Evolutionary conservation across 768 basidiomycete genomes (phyloP).

Genomic region (Rhodosporidiobolus sp.): DNA sequence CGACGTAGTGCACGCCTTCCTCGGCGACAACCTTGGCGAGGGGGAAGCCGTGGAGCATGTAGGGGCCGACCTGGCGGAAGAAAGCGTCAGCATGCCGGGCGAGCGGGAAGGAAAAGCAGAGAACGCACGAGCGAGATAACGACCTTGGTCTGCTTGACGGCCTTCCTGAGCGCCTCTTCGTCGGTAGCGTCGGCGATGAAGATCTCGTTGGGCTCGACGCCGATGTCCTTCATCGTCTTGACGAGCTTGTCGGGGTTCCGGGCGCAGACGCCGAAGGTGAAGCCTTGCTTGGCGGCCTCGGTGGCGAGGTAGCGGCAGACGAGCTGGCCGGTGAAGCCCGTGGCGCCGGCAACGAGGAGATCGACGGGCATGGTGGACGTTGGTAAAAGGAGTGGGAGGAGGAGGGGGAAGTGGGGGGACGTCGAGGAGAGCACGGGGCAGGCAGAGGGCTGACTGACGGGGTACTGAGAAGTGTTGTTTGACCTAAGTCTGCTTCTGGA

Average conservation of each 20-base stretch:
- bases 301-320: conserved; percentile 64
- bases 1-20: conserved; percentile 77
- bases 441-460: too few relatives aligned
- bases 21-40: conserved; percentile 75
- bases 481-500: too few relatives aligned
- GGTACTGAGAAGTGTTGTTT: too few relatives aligned
- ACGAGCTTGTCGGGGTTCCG: conserved; percentile 65
- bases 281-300: conserved; percentile 60
- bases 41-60: conserved; percentile 65
- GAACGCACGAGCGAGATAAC: conserved; percentile 60
- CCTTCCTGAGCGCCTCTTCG: conserved; percentile 56
- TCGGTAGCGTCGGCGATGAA: conserved; percentile 62
- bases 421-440: too few relatives aligned
- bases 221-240: conserved; percentile 55
- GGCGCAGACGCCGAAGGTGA: conserved; percentile 68
- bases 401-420: too few relatives aligned
- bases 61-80: conserved; percentile 64
- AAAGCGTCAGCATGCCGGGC: neutral
- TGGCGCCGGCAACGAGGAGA: conserved; percentile 70
- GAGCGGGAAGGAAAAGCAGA: neutral
- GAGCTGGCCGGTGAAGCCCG: conserved; percentile 60
- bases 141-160: conserved; percentile 61
- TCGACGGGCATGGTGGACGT: conserved; percentile 47
- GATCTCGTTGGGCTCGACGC: conserved; percentile 52
- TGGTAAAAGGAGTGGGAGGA: too few relatives aligned